Evolutionary conservation across 1,284 basidiomycete species (phyloP), one percentile per base, ranked within the genome.

Genomic region (Dichomitus squalens): DNA sequence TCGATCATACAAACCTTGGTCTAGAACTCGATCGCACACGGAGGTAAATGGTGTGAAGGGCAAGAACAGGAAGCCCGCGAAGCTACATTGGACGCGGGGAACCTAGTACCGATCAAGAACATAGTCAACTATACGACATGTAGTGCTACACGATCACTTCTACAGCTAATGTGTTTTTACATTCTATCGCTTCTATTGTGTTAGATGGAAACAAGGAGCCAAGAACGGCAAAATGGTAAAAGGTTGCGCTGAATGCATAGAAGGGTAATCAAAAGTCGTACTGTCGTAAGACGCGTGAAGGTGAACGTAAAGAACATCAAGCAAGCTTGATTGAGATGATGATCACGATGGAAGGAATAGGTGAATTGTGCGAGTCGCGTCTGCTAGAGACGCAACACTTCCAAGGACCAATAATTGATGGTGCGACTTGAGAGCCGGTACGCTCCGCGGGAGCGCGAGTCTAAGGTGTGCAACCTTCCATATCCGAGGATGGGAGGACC

Each of bases 71-170:
- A 31, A 31, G 29, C 29, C 29, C 29, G 29, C 29, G 6, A 11
- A 31, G 29, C 34, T n/a, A 39, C 12, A n/a, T 16, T 39, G 38
- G 38, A 39, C 20, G 38, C 38, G 14, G 38, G 29, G n/a, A 5
- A 31, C 11, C 29, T 39, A 39, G 38, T 39, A 35, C 34, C 8
- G 8, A 35, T 35, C 16, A n/a, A 21, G 38, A n/a, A 39, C 38
- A 21, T 43, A 18, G 49, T 21, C 18, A 25, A 51, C 27, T 51
- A 51, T 20, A 31, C 38, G 31, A 33, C 44, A 5, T 20, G 29
- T 61, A 58, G 38, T 61, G 57, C 60, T 61, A 61, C 57, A 61
- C 29, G 60, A 49, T 48, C 57, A 31, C 48, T 20, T 61, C 56
- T 52, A 53, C 38, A 41, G 55, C 44, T 47, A 34, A 36, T 60